phyloP scores from a whole-genome alignment of 225 moss, liverwort and hornwort species.

The Sphagnum contortum region DNA sequence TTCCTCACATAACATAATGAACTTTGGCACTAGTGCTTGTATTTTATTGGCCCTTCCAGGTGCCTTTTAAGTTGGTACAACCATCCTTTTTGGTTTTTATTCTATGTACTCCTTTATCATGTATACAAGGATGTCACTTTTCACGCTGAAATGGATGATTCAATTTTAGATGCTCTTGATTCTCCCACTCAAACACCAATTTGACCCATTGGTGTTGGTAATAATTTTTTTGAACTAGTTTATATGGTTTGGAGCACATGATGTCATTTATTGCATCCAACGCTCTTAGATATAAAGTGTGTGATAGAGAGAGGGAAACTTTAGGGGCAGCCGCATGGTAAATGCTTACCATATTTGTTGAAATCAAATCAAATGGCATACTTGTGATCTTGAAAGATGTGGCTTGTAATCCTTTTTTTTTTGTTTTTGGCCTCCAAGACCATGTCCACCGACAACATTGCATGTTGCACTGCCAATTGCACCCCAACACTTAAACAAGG shows the following conservation, averaged over 20 bases:
- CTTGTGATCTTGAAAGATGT: background rate
- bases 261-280: background rate
- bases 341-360: no score
- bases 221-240: slow-evolving; percentile 32
- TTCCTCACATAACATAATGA: no score
- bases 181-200: slow-evolving; percentile 75
- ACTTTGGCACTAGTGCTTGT: no score
- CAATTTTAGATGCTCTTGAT: slow-evolving; percentile 64
- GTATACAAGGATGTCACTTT: slow-evolving; percentile 80
- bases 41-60: no score
- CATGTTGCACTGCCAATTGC: slow-evolving; percentile 70
- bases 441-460: slow-evolving; percentile 85
- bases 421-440: slow-evolving; percentile 41
- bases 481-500: slow-evolving; percentile 42
- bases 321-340: no score
- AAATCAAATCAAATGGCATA: background rate
- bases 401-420: slow-evolving; percentile 3
- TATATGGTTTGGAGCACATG: slow-evolving; percentile 10
- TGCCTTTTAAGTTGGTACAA: no score
- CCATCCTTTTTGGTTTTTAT: no score
- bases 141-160: slow-evolving; percentile 84
- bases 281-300: no score
- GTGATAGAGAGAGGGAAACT: no score
- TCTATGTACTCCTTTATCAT: no score
- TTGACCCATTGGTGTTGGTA: slow-evolving; percentile 87